These are phyloP conservation scores for Lentithecium fluviatile DNA, from an alignment of 495 filamentous ascomycete species.

Conservation along the genomic window DNA sequence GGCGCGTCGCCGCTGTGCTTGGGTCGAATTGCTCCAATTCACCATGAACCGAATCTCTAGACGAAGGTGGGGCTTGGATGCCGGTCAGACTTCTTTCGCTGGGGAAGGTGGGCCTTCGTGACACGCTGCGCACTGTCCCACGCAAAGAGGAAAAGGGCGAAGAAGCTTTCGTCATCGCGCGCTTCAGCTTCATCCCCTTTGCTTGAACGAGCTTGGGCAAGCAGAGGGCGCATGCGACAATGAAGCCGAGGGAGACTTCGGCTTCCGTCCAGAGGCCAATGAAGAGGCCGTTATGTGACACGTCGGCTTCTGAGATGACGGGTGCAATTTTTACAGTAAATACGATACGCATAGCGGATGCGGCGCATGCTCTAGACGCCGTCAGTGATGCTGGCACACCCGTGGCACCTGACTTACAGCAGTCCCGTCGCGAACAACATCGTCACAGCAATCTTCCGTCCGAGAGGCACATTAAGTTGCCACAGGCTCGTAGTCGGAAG, in stretches of 20 bases:
- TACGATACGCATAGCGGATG: slow-evolving; percentile 22
- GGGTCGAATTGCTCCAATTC: too few relatives aligned
- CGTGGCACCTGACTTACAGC: slow-evolving; percentile 6
- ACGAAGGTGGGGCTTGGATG: too few relatives aligned
- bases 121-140: background rate
- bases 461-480: slow-evolving; percentile 17
- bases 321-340: slow-evolving; percentile 19
- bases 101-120: background rate
- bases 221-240: slow-evolving; percentile 19
- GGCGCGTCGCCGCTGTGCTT: too few relatives aligned
- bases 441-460: slow-evolving; percentile 11
- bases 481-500: slow-evolving; percentile 14
- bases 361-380: slow-evolving; percentile 9
- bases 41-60: too few relatives aligned
- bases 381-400: background rate
- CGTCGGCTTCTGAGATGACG: slow-evolving; percentile 13
- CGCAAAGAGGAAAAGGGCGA: slow-evolving; percentile 12
- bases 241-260: slow-evolving; percentile 26
- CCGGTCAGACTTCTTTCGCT: background rate
- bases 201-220: slow-evolving; percentile 20
- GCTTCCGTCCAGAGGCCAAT: slow-evolving; percentile 26
- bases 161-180: slow-evolving; percentile 1
- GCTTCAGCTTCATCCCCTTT: slow-evolving; percentile 9
- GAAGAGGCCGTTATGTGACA: slow-evolving; percentile 23
- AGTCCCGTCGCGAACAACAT: slow-evolving; percentile 20